Evolutionary conservation across 805 yeast species (phyloP).

Genomic region (Diddensiella transvaalensis): DNA sequence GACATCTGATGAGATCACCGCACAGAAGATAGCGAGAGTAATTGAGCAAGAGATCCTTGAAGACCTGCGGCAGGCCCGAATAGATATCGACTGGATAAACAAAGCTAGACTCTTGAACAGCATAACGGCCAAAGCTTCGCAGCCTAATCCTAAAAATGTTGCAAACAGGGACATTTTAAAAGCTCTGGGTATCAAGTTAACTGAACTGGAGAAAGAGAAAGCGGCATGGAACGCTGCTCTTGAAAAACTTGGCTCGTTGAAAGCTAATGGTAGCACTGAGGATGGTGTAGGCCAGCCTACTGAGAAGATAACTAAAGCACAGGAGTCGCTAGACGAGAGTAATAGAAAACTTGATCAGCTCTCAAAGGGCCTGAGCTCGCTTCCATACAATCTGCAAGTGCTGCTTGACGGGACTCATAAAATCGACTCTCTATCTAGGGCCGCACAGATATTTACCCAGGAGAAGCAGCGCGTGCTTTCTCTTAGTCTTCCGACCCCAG

Average conservation of each 20-base stretch:
- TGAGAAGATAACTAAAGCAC: background rate
- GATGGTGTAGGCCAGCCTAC: background rate
- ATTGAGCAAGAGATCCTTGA: slow-evolving; percentile 60
- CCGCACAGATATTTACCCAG: slow-evolving; percentile 22
- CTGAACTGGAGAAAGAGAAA: slow-evolving; percentile 44
- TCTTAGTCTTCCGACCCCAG: background rate
- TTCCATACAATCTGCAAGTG: slow-evolving; percentile 1
- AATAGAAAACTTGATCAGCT: background rate
- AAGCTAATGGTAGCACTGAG: background rate
- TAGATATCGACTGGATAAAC: slow-evolving; percentile 68
- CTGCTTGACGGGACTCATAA: slow-evolving; percentile 24
- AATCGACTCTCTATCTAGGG: slow-evolving; percentile 22
- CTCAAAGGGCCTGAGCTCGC: background rate
- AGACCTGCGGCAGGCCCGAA: slow-evolving; percentile 56
- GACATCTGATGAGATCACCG: slow-evolving; percentile 28
- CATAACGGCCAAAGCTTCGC: slow-evolving; percentile 22
- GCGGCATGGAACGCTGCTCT: slow-evolving; percentile 40
- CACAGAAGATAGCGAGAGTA: slow-evolving; percentile 46
- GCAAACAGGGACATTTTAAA: slow-evolving; percentile 48
- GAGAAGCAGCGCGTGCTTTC: slow-evolving; percentile 5
- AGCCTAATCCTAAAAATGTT: slow-evolving; percentile 59
- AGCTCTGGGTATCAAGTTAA: slow-evolving; percentile 44
- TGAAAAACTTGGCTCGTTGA: background rate
- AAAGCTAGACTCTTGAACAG: slow-evolving; percentile 32
- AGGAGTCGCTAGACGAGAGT: background rate